phyloP scores from a whole-genome alignment of 495 filamentous ascomycete species.

The Aspergillus haitiensis region DNA sequence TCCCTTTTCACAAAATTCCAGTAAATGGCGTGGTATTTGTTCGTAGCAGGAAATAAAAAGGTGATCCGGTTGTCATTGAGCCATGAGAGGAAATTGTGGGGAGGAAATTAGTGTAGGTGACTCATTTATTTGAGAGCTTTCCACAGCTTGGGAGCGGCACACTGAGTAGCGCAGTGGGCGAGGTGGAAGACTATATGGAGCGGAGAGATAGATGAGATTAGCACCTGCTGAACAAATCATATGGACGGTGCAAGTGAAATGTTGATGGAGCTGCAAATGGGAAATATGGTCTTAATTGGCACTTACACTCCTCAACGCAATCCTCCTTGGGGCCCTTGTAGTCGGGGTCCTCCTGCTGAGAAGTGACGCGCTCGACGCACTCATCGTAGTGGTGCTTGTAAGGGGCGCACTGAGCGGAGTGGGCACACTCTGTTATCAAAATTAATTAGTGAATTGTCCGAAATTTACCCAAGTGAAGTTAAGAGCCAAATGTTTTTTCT shows the following conservation, averaged over 20 bases:
- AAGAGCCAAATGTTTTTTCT: no score
- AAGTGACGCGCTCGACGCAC: constrained; percentile 90
- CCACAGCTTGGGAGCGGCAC: constrained; percentile 95
- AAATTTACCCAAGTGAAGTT: no score
- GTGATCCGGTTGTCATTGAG: constrained; percentile 20
- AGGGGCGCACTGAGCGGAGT: constrained; percentile 78
- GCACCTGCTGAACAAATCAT: background rate
- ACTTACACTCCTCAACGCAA: constrained; percentile 98
- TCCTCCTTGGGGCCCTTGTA: constrained; percentile 75
- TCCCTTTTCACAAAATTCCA: background rate
- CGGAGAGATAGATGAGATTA: constrained; percentile 5
- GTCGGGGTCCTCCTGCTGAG: constrained; percentile 63
- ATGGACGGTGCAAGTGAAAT: background rate
- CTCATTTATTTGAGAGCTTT: constrained; percentile 75
- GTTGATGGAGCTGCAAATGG: background rate
- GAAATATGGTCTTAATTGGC: background rate
- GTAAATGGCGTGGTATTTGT: background rate
- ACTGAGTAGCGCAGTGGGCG: constrained; percentile 85
- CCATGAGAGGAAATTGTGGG: constrained; percentile 18
- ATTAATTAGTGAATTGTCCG: no score
- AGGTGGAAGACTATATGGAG: constrained; percentile 86
- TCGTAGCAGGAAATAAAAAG: background rate
- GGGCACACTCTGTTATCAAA: constrained; percentile 69
- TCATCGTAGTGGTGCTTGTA: constrained; percentile 98
- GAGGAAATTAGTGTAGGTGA: constrained; percentile 20